A percentile compares a stretch with the other conserved stretches of the same genome.
These are phyloP conservation scores for Beauveria australis DNA, from an alignment of 2,329 filamentous ascomycete genomes.

Conservation along the genomic window DNA sequence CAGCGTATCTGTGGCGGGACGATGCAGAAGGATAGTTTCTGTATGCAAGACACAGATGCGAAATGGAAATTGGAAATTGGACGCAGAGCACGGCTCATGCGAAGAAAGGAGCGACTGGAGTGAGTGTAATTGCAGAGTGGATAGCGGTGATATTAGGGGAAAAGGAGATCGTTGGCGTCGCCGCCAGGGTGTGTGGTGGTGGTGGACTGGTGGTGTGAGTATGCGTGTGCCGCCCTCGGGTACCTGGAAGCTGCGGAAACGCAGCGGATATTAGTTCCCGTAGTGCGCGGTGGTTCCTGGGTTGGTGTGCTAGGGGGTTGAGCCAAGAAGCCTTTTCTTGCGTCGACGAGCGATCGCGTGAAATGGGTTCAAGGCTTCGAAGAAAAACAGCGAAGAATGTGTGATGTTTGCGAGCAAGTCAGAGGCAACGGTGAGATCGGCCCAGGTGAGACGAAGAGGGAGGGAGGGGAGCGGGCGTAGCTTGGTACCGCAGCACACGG, in stretches of 20 bases:
- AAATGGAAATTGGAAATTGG: slow-evolving; percentile 19
- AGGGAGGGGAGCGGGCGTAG: background rate
- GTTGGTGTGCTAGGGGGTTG: background rate
- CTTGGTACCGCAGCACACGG: background rate
- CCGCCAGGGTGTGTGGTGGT: slow-evolving; percentile 5
- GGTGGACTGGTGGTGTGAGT: slow-evolving; percentile 1
- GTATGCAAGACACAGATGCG: slow-evolving; percentile 13
- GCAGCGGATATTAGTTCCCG: background rate
- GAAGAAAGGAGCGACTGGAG: slow-evolving; percentile 32
- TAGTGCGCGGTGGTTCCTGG: background rate
- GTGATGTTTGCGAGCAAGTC: slow-evolving; percentile 5
- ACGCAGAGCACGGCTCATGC: slow-evolving; percentile 13
- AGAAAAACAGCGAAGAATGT: background rate
- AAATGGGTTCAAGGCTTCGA: background rate
- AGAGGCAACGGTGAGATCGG: background rate
- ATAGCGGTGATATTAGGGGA: slow-evolving; percentile 28
- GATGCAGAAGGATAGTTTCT: slow-evolving; percentile 1
- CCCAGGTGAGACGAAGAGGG: background rate
- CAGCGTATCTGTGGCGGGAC: slow-evolving; percentile 5
- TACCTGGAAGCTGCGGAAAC: slow-evolving; percentile 2
- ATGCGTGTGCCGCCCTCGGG: slow-evolving; percentile 4
- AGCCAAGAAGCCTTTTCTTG: background rate
- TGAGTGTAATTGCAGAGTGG: slow-evolving; percentile 31
- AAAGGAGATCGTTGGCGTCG: slow-evolving; percentile 24
- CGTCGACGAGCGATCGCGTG: background rate